A percentile compares a stretch with the other conserved stretches of the same genome.
Conservation (phyloP, 768 basidiomycete genomes). For the Leccinum truebloodii region DNA sequence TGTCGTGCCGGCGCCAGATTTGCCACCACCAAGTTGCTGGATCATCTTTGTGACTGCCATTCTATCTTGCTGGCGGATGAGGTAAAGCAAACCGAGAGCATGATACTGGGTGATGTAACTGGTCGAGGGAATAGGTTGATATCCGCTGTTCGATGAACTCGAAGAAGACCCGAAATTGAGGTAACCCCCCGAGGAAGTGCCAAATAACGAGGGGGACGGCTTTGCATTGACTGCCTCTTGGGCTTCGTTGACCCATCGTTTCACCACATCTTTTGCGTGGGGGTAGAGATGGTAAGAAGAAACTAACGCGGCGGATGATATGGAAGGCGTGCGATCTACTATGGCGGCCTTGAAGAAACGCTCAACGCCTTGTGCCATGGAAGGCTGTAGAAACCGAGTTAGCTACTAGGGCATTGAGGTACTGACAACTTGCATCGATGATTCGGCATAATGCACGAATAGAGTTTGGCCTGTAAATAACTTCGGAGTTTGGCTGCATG, state of each 20-base stretch:
- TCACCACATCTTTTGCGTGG: conserved; percentile 91
- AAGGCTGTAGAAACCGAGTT: conserved; percentile 59
- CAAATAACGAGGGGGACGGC: conserved; percentile 69
- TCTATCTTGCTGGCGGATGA: conserved; percentile 95
- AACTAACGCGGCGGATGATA: conserved; percentile 94
- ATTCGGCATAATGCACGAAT: conserved; percentile 95
- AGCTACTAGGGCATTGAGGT: conserved; percentile 38
- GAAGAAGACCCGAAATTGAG: conserved; percentile 68
- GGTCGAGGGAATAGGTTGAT: conserved; percentile 82
- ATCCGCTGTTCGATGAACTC: conserved; percentile 53
- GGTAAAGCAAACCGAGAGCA: conserved; percentile 88
- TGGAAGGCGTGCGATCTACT: conserved; percentile 93
- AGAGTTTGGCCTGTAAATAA: conserved; percentile 97
- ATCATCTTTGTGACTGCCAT: conserved; percentile 99
- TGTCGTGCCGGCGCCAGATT: conserved; percentile 78
- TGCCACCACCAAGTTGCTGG: conserved; percentile 91
- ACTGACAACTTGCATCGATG: conserved; percentile 70
- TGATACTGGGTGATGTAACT: conserved; percentile 98
- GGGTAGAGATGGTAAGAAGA: conserved; percentile 98
- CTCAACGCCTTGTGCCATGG: conserved; percentile 98
- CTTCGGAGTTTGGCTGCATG: conserved; percentile 98
- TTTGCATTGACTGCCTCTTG: conserved; percentile 96
- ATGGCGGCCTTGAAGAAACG: conserved; percentile 99
- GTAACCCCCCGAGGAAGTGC: conserved; percentile 56
- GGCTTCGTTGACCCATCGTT: conserved; percentile 99